Percentiles rank a stretch among this genome's conserved stretches.
Conservation (phyloP, 169 alveolate species). For the Plasmodium vivax region DNA sequence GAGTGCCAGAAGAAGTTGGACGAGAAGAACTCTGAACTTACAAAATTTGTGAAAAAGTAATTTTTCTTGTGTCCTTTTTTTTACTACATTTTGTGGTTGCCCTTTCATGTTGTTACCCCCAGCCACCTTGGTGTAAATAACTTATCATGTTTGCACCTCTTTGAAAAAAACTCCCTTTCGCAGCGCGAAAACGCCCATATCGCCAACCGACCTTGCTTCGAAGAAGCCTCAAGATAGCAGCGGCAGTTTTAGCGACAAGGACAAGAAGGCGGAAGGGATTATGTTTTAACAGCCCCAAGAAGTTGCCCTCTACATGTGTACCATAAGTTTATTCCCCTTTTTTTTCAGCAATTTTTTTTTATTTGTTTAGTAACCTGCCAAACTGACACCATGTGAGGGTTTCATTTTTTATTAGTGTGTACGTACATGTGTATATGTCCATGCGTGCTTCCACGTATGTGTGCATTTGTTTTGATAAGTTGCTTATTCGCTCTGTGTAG, state of each 20-base stretch:
- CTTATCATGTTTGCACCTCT: neutral
- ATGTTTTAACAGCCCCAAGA: slow-evolving; percentile 10
- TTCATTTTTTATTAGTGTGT: neutral
- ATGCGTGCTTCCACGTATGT: neutral
- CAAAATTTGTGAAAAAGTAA: slow-evolving; percentile 65
- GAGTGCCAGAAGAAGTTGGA: slow-evolving; percentile 70
- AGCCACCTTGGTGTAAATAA: neutral
- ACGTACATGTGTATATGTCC: neutral
- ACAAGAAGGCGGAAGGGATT: slow-evolving; percentile 23
- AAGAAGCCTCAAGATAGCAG: slow-evolving; percentile 3
- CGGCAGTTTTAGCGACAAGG: slow-evolving; percentile 10
- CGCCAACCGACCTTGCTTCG: neutral
- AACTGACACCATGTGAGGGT: neutral
- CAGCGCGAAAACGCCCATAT: slow-evolving; percentile 32
- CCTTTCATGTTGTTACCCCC: neutral
- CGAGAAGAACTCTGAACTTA: slow-evolving; percentile 57
- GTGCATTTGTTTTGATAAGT: neutral
- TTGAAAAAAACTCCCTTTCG: neutral
- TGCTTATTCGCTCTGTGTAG: neutral
- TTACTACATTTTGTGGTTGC: neutral
- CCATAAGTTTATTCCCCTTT: neutral
- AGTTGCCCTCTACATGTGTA: neutral
- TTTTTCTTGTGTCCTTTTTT: slow-evolving; percentile 1
- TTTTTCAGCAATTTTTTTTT: neutral
- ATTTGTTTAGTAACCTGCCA: slow-evolving; percentile 4